Evolutionary conservation across 768 basidiomycete species (phyloP), one percentile per base, ranked within the genome.

Genomic region (Dioszegia hungarica): DNA sequence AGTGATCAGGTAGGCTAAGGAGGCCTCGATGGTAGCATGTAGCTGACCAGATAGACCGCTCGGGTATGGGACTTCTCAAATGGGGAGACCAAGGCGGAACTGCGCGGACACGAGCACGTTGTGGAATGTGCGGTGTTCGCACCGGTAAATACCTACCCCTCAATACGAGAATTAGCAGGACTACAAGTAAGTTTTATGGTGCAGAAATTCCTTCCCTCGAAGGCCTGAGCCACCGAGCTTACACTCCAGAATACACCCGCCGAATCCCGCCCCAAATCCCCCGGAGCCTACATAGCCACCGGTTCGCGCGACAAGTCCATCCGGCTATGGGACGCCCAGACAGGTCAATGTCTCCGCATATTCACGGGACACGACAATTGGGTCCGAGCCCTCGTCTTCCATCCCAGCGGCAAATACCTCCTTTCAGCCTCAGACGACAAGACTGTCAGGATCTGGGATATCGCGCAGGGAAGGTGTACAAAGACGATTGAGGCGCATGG

Each of bases 351-450:
- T 74, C 75, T 92, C 40, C 82, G 85, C 73, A 88, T 83, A 59
- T 81, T 93, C 54, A 88, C 87, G 62, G 76, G 76, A 2, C 74
- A 94, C 69, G 89, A 92, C 75, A 90, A 90, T 66, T 94, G 91
- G 91, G 81, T 94, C 48, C 84, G 89, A 55, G 87, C 85, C 0
- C 80, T 94, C 40, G 84, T 87, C 17, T 93, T 93, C 79, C 91
- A 93, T 76, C 91, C 91, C 0, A 84, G 84, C 10, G 91, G 91
- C 15, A 92, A 92, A 75, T 87, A 84, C 73, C 82, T 94, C 12
- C 80, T 94, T n/a, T 91, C 90, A 9, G 89, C 87, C 3, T 88
- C 89, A 12, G 91, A 94, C 74, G 91, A 94, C 80, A 89, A 91
- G 77, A 89, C 89, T 10, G 84, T 93, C 63, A 84, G 89, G 9